Evolutionary conservation across 352 stramenopile species (phyloP).

Genomic region (Phytopythium montanum): DNA sequence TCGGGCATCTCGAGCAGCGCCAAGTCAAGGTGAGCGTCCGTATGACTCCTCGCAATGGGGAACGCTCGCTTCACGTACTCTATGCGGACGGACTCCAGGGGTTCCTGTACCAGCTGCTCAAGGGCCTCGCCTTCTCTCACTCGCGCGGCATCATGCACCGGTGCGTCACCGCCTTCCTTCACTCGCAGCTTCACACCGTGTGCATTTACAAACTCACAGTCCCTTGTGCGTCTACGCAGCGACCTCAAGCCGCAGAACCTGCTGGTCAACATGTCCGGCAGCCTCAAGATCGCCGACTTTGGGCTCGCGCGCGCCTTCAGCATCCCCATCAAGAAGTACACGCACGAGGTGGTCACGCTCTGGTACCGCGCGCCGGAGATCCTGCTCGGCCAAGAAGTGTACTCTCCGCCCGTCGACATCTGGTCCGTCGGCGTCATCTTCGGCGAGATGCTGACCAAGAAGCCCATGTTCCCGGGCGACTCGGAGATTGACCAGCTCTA

Average conservation of each 20-base stretch:
- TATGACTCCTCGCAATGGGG: background rate
- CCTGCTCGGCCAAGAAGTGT: slow-evolving; percentile 92
- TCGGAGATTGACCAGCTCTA: slow-evolving; percentile 89
- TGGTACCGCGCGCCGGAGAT: slow-evolving; percentile 99
- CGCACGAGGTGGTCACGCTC: slow-evolving; percentile 98
- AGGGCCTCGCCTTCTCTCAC: slow-evolving; percentile 86
- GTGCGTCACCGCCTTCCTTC: slow-evolving; percentile 29
- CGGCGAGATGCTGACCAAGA: slow-evolving; percentile 81
- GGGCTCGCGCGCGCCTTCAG: slow-evolving; percentile 96
- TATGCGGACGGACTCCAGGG: slow-evolving; percentile 16
- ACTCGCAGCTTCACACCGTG: background rate
- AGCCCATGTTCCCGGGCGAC: slow-evolving; percentile 77
- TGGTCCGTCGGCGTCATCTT: slow-evolving; percentile 88
- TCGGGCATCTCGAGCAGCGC: slow-evolving; percentile 49
- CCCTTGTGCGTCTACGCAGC: slow-evolving; percentile 24
- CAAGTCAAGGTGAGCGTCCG: slow-evolving; percentile 50
- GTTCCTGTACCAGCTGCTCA: slow-evolving; percentile 85
- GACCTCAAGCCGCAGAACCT: slow-evolving; percentile 99
- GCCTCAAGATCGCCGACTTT: slow-evolving; percentile 99
- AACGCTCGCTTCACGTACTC: background rate
- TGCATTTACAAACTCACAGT: background rate
- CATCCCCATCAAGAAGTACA: slow-evolving; percentile 96
- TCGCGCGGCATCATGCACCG: slow-evolving; percentile 87
- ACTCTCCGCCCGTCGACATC: slow-evolving; percentile 84
- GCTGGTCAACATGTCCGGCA: slow-evolving; percentile 92